A percentile compares a stretch with the other conserved stretches of the same genome.
Conservation (phyloP, 768 basidiomycete species). For the Candolleomyces aberdarensis region DNA sequence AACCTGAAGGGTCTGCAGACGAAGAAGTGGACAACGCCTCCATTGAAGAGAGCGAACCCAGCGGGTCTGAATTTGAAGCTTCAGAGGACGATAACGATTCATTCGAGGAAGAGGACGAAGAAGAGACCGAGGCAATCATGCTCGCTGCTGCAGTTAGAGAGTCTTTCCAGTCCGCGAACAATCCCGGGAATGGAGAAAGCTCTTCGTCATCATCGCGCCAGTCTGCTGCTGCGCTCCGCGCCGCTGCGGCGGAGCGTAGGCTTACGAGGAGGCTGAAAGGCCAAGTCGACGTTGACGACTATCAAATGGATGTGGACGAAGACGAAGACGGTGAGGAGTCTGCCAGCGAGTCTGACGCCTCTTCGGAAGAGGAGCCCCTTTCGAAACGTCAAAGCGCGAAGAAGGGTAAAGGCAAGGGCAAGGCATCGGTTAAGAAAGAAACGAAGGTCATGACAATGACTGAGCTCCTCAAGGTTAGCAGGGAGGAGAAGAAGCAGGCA, state of each 20-base stretch:
- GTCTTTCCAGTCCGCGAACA: conserved; percentile 40
- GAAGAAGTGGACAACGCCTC: conserved; percentile 15
- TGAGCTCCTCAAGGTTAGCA: conserved; percentile 24
- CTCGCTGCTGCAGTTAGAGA: conserved; percentile 51
- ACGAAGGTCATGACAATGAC: conserved; percentile 31
- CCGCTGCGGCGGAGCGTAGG: conserved; percentile 56
- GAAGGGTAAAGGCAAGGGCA: conserved; percentile 17
- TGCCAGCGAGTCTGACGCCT: conserved; percentile 20
- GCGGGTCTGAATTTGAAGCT: conserved; percentile 59
- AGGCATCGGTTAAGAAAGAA: conserved; percentile 15
- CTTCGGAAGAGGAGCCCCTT: conserved; percentile 33
- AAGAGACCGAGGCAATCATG: conserved; percentile 47
- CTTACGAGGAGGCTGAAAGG: conserved; percentile 28
- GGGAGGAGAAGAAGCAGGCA: conserved; percentile 16
- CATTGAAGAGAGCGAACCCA: conserved; percentile 45
- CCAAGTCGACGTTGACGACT: conserved; percentile 4
- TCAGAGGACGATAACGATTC: conserved; percentile 37
- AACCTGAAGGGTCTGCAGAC: conserved; percentile 37
- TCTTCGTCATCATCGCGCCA: conserved; percentile 31
- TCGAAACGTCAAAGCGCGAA: conserved; percentile 15
- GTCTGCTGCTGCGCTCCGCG: conserved; percentile 39
- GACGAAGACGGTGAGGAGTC: conserved; percentile 29
- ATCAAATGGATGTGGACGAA: conserved; percentile 19
- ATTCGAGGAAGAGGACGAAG: conserved; percentile 15
- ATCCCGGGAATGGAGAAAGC: conserved; percentile 26